Conservation (phyloP, 495 filamentous ascomycete genomes). For the Neurospora africana region DNA sequence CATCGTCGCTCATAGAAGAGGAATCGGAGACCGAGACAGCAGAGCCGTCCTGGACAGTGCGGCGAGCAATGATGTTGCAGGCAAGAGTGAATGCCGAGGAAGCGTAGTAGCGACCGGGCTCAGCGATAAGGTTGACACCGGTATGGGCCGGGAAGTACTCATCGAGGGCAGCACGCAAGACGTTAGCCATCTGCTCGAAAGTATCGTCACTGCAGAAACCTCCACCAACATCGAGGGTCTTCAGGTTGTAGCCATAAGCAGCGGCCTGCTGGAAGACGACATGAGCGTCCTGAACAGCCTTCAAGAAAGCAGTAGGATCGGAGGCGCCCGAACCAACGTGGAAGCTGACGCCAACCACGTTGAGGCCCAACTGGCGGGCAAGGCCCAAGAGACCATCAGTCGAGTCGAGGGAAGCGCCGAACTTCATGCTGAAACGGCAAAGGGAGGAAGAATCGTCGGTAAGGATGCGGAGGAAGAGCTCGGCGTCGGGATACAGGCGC, state of each 20-base stretch:
- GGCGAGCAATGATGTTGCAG: conserved; percentile 90
- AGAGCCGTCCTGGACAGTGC: conserved; percentile 51
- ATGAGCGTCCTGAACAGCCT: conserved; percentile 82
- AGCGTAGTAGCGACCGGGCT: conserved; percentile 94
- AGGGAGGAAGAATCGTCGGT: conserved; percentile 93
- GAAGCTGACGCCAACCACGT: conserved; percentile 94
- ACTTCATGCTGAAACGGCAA: conserved; percentile 93
- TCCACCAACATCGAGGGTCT: conserved; percentile 88
- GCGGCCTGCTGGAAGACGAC: conserved; percentile 81
- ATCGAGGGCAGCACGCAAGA: conserved; percentile 71
- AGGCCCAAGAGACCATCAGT: conserved; percentile 68
- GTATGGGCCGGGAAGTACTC: conserved; percentile 68
- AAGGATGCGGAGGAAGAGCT: conserved; percentile 85
- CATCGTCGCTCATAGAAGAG: conserved; percentile 20
- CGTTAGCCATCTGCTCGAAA: conserved; percentile 81
- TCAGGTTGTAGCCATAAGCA: conserved; percentile 64
- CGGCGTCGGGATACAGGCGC: conserved; percentile 73
- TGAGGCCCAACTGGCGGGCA: conserved; percentile 80
- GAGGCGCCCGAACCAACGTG: conserved; percentile 94
- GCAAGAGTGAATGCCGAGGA: conserved; percentile 87
- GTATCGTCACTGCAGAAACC: conserved; percentile 72
- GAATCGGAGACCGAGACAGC: conserved; percentile 23
- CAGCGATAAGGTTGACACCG: conserved; percentile 76
- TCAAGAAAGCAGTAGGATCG: conserved; percentile 77
- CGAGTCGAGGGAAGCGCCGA: conserved; percentile 78